phyloP scores from a whole-genome alignment of 306 rosid genomes.

The Mimosa bimucronata region DNA sequence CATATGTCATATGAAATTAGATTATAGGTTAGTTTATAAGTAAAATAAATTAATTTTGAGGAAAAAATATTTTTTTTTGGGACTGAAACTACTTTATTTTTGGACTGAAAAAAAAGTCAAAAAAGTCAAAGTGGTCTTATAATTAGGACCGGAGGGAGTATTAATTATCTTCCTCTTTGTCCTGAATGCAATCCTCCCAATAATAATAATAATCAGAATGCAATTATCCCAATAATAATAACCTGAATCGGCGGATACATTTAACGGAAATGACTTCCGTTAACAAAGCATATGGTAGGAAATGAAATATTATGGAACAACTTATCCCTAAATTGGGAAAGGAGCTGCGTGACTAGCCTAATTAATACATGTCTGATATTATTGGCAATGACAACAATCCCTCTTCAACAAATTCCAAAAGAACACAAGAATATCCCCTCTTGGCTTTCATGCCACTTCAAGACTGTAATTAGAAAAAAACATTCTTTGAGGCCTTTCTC shows the following conservation, averaged over 20 bases:
- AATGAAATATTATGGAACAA: slow-evolving; percentile 39
- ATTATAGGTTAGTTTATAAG: no score
- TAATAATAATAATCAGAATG: neutral
- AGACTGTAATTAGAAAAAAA: slow-evolving; percentile 40
- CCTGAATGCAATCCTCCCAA: no score
- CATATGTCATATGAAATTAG: no score
- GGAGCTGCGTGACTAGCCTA: slow-evolving; percentile 51
- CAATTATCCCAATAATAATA: neutral
- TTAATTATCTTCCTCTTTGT: no score
- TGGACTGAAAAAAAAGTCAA: no score
- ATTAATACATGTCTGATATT: slow-evolving; percentile 58
- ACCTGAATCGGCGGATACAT: neutral
- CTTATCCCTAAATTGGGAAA: slow-evolving; percentile 38
- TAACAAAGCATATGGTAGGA: slow-evolving; percentile 38
- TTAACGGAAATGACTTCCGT: slow-evolving; percentile 32
- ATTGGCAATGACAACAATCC: slow-evolving; percentile 51
- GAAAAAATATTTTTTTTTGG: no score
- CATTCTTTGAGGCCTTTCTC: slow-evolving; percentile 35
- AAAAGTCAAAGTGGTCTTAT: no score
- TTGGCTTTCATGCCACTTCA: slow-evolving; percentile 45
- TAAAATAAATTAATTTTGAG: no score
- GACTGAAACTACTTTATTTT: no score
- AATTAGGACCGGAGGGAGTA: no score
- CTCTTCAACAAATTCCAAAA: slow-evolving; percentile 58
- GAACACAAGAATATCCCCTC: slow-evolving; percentile 42